Evolutionary conservation across 805 yeast species (phyloP), one percentile per base, ranked within the genome.

Genomic region (Zygoascus ofunaensis): DNA sequence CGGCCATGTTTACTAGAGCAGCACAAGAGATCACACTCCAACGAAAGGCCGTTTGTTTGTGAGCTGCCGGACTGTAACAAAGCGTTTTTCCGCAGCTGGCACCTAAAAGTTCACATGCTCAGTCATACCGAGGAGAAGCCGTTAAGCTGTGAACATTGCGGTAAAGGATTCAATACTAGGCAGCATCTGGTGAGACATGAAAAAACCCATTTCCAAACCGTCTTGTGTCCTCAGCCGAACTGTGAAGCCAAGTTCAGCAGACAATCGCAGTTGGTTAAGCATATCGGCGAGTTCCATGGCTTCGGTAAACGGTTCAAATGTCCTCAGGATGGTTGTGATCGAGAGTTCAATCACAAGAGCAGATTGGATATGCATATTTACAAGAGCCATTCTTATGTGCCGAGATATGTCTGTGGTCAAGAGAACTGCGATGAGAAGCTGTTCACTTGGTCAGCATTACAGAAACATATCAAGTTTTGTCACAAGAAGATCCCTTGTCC

Each of bases 101-200:
- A 90, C 64, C 65, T 90, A 35, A 74, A 77, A 41, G 74, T 86
- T 22, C 98, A 92, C 59, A 49, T 68, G 43, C 60, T 82, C 20
- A 76, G 86, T 17, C 96, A 89, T 58, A 50, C 68, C 2, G 70
- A 66, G 1, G 74, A 71, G 3, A 84, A 82, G 54, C 95, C 95
- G 0, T 79, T 73, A 57, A 74, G 71, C 35, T 89, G 97, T 56
- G 61, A 77, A 0, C 59, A 71, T 1, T 92, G 98, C 59, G 80
- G 80, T 1, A 87, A 87, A 61, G 95, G 95, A 2, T 81, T 84
- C 42, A 80, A 79, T 42, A 73, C 95, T 0, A 61, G 60, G 42
- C 97, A 92, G 63, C 97, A 89, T 57, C 67, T 87, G 45, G 76
- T 72, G 49, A 72, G 95, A 43, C 98, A 92, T 60, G 87, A 81